These are phyloP conservation scores for Cercospora sp. DNA, from an alignment of 2,329 filamentous ascomycete species.

Conservation along the genomic window DNA sequence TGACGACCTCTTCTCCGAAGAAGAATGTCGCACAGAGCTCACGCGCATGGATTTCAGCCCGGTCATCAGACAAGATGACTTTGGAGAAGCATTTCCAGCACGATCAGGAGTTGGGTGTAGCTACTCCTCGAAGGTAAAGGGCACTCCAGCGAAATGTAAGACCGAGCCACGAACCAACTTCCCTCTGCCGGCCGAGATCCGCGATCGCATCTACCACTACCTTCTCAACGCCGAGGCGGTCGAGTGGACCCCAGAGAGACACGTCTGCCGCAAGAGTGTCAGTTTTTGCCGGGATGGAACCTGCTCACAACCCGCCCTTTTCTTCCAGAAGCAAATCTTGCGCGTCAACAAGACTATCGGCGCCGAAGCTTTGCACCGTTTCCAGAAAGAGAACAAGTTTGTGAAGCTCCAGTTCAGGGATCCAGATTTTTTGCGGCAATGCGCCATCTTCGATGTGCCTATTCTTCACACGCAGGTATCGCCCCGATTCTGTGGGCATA, in stretches of 20 bases:
- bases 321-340: background rate
- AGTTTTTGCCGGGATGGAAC: background rate
- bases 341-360: background rate
- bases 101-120: background rate
- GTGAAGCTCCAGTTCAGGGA: background rate
- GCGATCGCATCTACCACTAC: background rate
- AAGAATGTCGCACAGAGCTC: too few relatives aligned
- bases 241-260: background rate
- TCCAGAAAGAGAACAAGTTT: background rate
- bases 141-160: background rate
- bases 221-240: background rate
- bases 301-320: background rate
- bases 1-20: too few relatives aligned
- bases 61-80: background rate
- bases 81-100: background rate
- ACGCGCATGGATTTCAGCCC: background rate
- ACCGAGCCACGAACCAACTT: background rate
- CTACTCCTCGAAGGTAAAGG: background rate
- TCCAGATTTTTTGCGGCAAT: background rate
- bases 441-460: background rate
- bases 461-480: background rate
- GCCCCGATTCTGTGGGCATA: background rate
- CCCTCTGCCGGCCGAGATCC: background rate
- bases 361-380: background rate
- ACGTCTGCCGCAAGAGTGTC: background rate